Base-by-base conservation (phyloP, 1,139 yeast genomes). In the Pichia sp. region DNA sequence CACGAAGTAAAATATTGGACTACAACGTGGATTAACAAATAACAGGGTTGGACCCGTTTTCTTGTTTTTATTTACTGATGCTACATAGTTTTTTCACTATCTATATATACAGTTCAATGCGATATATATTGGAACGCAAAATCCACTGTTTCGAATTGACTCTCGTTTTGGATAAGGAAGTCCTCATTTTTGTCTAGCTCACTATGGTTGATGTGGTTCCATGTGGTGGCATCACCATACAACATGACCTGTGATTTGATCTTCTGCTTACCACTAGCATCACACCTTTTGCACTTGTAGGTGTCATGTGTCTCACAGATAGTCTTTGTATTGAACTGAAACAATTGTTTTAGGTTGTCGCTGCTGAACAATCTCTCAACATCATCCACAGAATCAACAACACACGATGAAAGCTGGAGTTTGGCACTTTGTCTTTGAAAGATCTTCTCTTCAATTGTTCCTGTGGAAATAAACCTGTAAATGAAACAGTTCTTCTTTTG, bases 341-440 rank as follows among this genome's bases (percentile, higher is more conserved):
- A 93, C 61, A 93, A 76, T 65, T 87, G 87, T 54, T 82, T 80
- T 62, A 93, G 75, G 66, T 81, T 85, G 62, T 89, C 97, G 26
- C 92, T 81, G 56, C 95, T 87, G 68, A 92, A 93, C 51, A 90
- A 77, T 58, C 99, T 76, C 65, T 93, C 99, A 19, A 93, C 99
- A 62, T 92, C 97, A 63, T 89, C 96, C 60, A 87, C 90, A 56
- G 93, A 97, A 72, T 93, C 99, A 44, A 93, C 99, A 38, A 93
- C 99, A 72, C 97, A 90, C 5, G 98, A 89, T 15, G 97, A 88
- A 50, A 93, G 74, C 54, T 95, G 88, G 72, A 93, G 79, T 66
- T 93, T 93, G 89, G 95, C 93, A n/a, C 95, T 85, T 69, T 93
- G 99, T 56, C 99, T 78, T 72, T 93, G 99, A 71, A 88, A 90